These are phyloP conservation scores for Cladophialophora psammophila DNA, from an alignment of 2,329 filamentous ascomycete species.

Conservation along the genomic window DNA sequence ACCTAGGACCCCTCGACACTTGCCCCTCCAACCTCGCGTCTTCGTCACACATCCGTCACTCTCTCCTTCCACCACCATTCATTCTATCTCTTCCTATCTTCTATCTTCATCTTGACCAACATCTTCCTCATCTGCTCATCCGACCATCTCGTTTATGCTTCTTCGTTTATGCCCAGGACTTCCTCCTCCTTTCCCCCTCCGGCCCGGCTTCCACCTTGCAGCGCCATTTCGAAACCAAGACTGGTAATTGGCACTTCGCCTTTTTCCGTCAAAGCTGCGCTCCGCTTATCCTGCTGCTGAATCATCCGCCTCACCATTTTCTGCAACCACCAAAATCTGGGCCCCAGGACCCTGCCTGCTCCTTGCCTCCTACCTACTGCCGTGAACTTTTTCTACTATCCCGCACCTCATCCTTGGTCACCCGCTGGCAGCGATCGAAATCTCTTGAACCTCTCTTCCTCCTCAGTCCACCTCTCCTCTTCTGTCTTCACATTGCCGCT, in stretches of 20 bases:
- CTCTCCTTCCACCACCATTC: neutral
- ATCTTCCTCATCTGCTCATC: neutral
- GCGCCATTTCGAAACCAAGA: conserved; percentile 3
- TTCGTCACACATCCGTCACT: conserved; percentile 2
- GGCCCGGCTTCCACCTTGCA: neutral
- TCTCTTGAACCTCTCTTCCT: conserved; percentile 5
- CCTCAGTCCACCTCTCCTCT: neutral
- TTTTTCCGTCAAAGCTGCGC: conserved; percentile 7
- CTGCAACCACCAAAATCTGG: conserved; percentile 6
- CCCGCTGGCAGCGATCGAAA: neutral
- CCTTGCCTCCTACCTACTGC: conserved; percentile 4
- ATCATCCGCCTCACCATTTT: conserved; percentile 12
- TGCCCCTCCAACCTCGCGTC: neutral
- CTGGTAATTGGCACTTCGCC: conserved; percentile 5
- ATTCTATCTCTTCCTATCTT: neutral
- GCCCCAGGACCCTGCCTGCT: neutral
- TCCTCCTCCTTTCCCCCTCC: conserved; percentile 9
- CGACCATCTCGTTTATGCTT: neutral
- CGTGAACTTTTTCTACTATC: conserved; percentile 3
- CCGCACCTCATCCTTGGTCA: neutral
- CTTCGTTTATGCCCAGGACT: conserved; percentile 1
- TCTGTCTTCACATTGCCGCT: neutral
- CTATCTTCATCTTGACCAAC: neutral
- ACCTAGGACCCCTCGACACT: neutral
- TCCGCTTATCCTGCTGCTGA: conserved; percentile 15